phyloP scores from a whole-genome alignment of 345 rosid species.

The Syzygium aqueum region DNA sequence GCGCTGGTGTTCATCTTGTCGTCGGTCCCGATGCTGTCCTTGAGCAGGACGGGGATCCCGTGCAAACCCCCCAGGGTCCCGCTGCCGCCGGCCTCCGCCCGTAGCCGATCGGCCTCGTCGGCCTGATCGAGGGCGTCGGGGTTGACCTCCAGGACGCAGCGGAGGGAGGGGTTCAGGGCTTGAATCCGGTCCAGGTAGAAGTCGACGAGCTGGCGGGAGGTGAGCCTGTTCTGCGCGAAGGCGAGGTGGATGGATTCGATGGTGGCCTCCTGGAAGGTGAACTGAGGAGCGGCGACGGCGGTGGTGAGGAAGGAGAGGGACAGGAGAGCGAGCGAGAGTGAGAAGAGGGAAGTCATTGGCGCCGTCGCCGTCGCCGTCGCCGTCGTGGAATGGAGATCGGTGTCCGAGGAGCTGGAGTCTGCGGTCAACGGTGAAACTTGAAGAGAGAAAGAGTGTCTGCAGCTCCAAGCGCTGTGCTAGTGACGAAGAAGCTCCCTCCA shows the following conservation, averaged over 20 bases:
- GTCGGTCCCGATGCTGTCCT: conserved; percentile 24
- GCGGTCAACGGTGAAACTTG: not conserved
- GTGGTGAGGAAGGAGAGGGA: not conserved
- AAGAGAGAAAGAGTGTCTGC: not conserved
- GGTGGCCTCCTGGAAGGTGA: conserved; percentile 18
- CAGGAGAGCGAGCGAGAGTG: not conserved
- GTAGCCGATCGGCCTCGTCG: conserved; percentile 10
- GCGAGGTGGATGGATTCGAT: conserved; percentile 10
- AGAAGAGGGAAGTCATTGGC: not conserved
- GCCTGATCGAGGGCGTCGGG: conserved; percentile 22
- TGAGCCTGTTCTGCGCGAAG: conserved; percentile 9
- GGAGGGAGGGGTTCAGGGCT: conserved; percentile 15
- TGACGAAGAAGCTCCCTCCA: not conserved
- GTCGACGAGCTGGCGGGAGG: conserved; percentile 15
- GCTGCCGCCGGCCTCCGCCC: not conserved
- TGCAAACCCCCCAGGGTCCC: conserved; percentile 13
- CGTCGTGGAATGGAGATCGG: not conserved
- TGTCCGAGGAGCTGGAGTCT: not conserved
- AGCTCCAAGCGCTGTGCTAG: not conserved
- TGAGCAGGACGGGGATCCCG: conserved; percentile 34
- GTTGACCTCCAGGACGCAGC: conserved; percentile 18
- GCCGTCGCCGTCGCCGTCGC: not conserved
- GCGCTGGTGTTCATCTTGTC: conserved; percentile 17
- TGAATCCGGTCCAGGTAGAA: conserved; percentile 16
- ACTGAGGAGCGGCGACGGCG: not conserved